Base-by-base conservation (phyloP, 208 protist genomes). In the Crithidia acanthocephali region DNA sequence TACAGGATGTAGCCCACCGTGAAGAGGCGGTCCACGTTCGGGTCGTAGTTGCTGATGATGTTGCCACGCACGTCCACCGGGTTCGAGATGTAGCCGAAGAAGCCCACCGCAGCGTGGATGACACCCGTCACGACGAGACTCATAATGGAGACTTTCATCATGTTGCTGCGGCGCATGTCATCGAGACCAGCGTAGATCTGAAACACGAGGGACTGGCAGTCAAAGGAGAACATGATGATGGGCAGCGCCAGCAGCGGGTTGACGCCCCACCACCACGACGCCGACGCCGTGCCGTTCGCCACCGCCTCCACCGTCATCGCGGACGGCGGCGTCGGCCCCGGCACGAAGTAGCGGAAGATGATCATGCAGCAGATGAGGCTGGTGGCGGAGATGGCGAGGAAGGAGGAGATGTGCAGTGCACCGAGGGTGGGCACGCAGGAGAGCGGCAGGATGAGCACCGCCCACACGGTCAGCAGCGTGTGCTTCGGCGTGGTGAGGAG, bases 211-310 rank as follows among this genome's bases (percentile, higher is more conserved):
- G 85, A 85, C 73, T 94, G 88, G 57, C 88, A 94, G 61, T 90
- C 88, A 53, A 94, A 94, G 56, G 85, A 89, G 71, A 93, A 94
- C 88, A 94, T 94, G 60, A 91, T 85, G 68, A 94, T 88, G 8
- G 88, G 85, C 23, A 94, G 59, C 0, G 84, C 68, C 42, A 94
- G 64, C 20, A 91, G 50, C 5, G 83, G 80, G 28, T 87, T 63
- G 8, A 22, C 50, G 22, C 88, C 88, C 50, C 50, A 76, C 72
- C 79, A 89, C 81, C 80, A 93, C 28, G 33, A 32, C 16, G 76
- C 32, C 7, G 63, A 30, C 25, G 40, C 28, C 9, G 65, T 68
- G 20, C 37, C 55, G 48, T 58, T 76, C 25, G 71, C 47, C 42
- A 66, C 20, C 30, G 70, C 70, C 23, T 27, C 40, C 22, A n/a